Conservation (phyloP, 805 yeast species). For the Metschnikowia shivogae region DNA sequence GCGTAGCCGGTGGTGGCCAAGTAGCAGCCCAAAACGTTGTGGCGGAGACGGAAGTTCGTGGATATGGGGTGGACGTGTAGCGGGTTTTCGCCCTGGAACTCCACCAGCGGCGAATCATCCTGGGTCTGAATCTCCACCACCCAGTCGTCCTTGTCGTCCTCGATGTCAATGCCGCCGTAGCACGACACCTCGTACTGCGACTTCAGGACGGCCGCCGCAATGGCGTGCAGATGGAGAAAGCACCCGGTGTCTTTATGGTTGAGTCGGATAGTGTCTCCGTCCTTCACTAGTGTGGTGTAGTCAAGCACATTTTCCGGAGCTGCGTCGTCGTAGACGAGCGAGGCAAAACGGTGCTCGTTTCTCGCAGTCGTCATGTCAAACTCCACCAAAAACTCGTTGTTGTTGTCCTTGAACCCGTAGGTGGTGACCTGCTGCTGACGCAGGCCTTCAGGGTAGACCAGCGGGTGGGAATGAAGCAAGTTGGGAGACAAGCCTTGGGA, state of each 20-base stretch:
- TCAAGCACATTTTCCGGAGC: conserved; percentile 19
- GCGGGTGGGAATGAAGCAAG: conserved; percentile 83
- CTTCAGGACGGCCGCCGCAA: conserved; percentile 69
- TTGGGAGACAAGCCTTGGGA: conserved; percentile 71
- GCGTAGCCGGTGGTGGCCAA: conserved; percentile 67
- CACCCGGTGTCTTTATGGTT: conserved; percentile 67
- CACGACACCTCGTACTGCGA: conserved; percentile 80
- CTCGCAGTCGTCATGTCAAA: conserved; percentile 41
- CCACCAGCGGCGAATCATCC: conserved; percentile 36
- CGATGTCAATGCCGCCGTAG: conserved; percentile 66
- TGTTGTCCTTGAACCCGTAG: conserved; percentile 69
- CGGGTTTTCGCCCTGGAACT: conserved; percentile 44
- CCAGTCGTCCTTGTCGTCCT: conserved; percentile 90
- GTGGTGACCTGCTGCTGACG: conserved; percentile 93
- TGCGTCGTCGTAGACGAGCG: conserved; percentile 23
- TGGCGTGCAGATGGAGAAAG: conserved; percentile 77
- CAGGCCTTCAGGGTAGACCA: conserved; percentile 85
- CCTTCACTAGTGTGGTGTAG: conserved; percentile 33
- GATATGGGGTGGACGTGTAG: conserved; percentile 68
- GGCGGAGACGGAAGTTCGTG: conserved; percentile 64
- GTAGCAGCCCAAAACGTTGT: conserved; percentile 65
- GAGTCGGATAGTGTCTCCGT: conserved; percentile 68
- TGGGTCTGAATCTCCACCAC: conserved; percentile 75
- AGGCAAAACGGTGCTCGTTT: conserved; percentile 26
- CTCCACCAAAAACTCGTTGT: conserved; percentile 18